These are phyloP conservation scores for Potentilla sterilis DNA, from an alignment of 306 rosid genomes.

Conservation along the genomic window DNA sequence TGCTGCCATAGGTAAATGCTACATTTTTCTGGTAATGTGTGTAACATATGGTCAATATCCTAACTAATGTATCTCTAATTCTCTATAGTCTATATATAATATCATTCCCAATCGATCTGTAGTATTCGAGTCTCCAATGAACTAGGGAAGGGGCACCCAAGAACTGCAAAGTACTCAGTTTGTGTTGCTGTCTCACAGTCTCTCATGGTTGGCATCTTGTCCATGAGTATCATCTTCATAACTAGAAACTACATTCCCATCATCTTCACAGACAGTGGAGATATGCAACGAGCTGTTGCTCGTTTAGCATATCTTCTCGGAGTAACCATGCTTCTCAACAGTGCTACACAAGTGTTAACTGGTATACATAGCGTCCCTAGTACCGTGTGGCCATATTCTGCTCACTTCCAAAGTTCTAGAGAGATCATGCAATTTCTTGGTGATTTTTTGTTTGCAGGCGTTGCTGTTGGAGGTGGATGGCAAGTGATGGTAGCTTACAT, in stretches of 20 bases:
- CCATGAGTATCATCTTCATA: conserved; percentile 13
- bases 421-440: not conserved
- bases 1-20: conserved; percentile 3
- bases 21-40: not conserved
- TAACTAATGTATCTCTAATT: not conserved
- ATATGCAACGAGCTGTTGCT: conserved; percentile 12
- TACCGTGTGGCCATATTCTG: not conserved
- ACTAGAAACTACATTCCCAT: conserved; percentile 14
- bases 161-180: conserved; percentile 36
- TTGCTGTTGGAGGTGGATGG: conserved; percentile 57
- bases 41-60: not conserved
- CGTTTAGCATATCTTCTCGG: conserved; percentile 21
- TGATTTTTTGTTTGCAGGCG: conserved; percentile 26
- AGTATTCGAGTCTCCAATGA: conserved; percentile 7
- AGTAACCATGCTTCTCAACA: conserved; percentile 16
- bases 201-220: conserved; percentile 33
- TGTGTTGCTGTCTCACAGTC: conserved; percentile 27
- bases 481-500: conserved; percentile 57
- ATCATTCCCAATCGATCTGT: not conserved
- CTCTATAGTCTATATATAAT: not conserved
- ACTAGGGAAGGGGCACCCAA: conserved; percentile 5
- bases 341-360: conserved; percentile 20
- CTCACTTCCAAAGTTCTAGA: not conserved
- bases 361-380: conserved; percentile 19
- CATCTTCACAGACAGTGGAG: conserved; percentile 19